Base-by-base conservation (phyloP, 106 monocot species). In the Iris macrosiphon region DNA sequence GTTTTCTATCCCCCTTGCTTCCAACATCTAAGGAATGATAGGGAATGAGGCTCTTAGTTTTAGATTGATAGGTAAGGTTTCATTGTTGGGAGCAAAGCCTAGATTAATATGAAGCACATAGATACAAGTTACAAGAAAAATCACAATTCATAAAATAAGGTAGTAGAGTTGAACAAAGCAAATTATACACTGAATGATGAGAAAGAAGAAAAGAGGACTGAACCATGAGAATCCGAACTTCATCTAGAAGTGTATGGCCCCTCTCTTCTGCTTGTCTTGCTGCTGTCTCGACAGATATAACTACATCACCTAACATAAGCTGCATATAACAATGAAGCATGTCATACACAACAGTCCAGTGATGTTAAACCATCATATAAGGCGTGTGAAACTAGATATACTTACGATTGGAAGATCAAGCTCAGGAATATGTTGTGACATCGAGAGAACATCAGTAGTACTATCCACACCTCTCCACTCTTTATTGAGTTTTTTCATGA, bases 251-350 rank as follows among this genome's bases (percentile, higher is more conserved):
- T 12, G 83, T 78, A 60, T 90, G 86, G 1, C 86, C 86, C 61
- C 72, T 82, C 75, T 90, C 96, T 51, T 74, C 71, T 19, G 90
- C 96, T 80, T 98, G 86, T 63, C 85, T 82, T 61, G 77, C 76
- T 66, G 96, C 90, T 45, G 96, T 87, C 74, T 98, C 96, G 42
- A 87, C 80, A 40, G 96, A 98, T 59, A 98, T 98, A 22, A 83
- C 90, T 65, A 98, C 63, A 52, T 98, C 87, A 31, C 96, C 96
- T 31, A 98, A 52, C 60, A 83, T 67, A 56, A 90, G 60, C 96
- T 98, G 79, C 52, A 67, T 40, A 10, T 17, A 37, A 43, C 42
- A 66, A 50, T 29, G 12, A 31, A 58, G 7, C 61, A 59, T 31
- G 55, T 23, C 33, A 64, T 33, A 57, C 17, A 27, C 11, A 54